Evolutionary conservation across 306 rosid species (phyloP).

Genomic region (Acacia confusa): DNA sequence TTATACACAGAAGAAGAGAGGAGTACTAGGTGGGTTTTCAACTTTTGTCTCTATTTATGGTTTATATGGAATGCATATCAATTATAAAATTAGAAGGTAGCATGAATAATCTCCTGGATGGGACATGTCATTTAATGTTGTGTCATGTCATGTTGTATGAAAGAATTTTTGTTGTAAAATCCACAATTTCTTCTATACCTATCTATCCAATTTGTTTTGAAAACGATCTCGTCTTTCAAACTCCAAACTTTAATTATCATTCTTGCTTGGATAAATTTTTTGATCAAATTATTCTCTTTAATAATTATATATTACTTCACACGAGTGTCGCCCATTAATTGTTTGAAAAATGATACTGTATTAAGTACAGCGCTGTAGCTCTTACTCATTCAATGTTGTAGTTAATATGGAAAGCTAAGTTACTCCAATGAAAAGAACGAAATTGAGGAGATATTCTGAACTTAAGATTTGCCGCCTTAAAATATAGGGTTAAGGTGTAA

Average conservation of each 20-base stretch:
- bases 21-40: slow-evolving; percentile 13
- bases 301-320: neutral
- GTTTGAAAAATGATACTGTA: neutral
- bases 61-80: neutral
- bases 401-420: neutral
- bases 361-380: neutral
- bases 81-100: neutral
- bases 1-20: neutral
- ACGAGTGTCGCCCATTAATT: neutral
- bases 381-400: neutral
- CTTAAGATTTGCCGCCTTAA: neutral
- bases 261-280: neutral
- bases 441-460: neutral
- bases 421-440: neutral
- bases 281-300: neutral
- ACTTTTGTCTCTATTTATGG: slow-evolving; percentile 16
- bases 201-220: neutral
- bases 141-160: neutral
- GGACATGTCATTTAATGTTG: neutral
- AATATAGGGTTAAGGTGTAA: too few species aligned
- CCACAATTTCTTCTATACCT: neutral
- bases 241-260: neutral
- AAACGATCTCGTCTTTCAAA: neutral
- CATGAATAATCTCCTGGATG: neutral
- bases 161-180: neutral